Evolutionary conservation across 2,329 filamentous ascomycete genomes (phyloP).

Genomic region (Ceratocystis cubensis): DNA sequence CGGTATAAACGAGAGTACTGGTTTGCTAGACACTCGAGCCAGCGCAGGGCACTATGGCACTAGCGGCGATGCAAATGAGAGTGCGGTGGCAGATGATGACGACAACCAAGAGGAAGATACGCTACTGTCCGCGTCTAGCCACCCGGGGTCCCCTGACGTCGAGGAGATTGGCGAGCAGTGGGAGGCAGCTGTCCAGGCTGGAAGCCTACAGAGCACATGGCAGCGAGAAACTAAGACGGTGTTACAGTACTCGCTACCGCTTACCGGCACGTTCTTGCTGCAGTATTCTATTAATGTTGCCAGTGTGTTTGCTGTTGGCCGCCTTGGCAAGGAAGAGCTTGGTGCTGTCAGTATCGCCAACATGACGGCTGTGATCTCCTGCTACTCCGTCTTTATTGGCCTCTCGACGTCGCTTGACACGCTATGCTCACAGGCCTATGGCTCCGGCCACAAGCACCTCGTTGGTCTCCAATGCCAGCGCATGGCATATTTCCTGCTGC

Average conservation of each 20-base stretch:
- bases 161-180: conserved; percentile 60
- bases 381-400: conserved; percentile 67
- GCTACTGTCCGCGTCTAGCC: conserved; percentile 28
- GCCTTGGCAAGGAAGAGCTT: conserved; percentile 52
- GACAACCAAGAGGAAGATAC: conserved; percentile 25
- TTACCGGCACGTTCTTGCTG: conserved; percentile 62
- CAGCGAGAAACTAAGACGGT: conserved; percentile 77
- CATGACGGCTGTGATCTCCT: conserved; percentile 72
- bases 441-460: conserved; percentile 76
- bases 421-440: conserved; percentile 85
- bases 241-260: conserved; percentile 53
- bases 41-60: conserved; percentile 7
- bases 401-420: conserved; percentile 84
- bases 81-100: conserved; percentile 25
- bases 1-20: conserved; percentile 14
- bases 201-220: conserved; percentile 81
- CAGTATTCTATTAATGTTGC: conserved; percentile 78
- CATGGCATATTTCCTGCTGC: conserved; percentile 66
- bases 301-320: conserved; percentile 66
- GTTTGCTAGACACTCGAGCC: not conserved
- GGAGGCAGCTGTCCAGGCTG: conserved; percentile 71
- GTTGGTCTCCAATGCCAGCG: conserved; percentile 73
- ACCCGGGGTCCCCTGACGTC: conserved; percentile 31
- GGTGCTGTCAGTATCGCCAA: conserved; percentile 40
- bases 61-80: not conserved